Conservation (phyloP, 2,329 filamentous ascomycete genomes). For the Eutypa lata region DNA sequence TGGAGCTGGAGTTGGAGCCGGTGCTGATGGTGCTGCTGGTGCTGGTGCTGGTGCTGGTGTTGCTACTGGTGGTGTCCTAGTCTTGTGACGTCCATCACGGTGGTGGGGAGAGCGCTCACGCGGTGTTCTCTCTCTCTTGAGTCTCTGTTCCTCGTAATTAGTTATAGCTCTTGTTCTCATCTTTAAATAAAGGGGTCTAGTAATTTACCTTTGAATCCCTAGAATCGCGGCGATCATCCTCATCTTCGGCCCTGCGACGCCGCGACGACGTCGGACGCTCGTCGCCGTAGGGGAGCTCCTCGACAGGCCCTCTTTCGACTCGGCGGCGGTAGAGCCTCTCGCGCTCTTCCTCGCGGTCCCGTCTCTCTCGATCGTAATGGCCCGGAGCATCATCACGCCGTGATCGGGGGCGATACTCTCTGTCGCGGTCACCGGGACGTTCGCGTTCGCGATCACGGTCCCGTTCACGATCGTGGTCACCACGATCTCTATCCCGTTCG, state of each 20-base stretch:
- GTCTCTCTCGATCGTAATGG: conserved; percentile 80
- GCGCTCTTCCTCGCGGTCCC: conserved; percentile 85
- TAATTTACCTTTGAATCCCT: conserved; percentile 63
- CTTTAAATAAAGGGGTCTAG: neutral
- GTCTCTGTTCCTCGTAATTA: conserved; percentile 43
- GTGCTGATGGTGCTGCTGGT: conserved; percentile 17
- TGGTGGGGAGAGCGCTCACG: conserved; percentile 61
- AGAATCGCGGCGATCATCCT: conserved; percentile 64
- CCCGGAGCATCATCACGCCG: conserved; percentile 60
- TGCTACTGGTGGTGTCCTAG: conserved; percentile 50
- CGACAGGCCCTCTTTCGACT: conserved; percentile 63
- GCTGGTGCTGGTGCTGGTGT: too few species aligned
- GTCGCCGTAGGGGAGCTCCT: conserved; percentile 90
- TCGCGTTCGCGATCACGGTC: conserved; percentile 34
- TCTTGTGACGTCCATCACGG: conserved; percentile 53
- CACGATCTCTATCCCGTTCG: conserved; percentile 33
- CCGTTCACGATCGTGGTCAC: conserved; percentile 34
- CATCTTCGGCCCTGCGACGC: conserved; percentile 75
- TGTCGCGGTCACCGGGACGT: conserved; percentile 45
- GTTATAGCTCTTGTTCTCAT: conserved; percentile 5
- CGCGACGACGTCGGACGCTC: conserved; percentile 63
- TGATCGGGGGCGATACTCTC: conserved; percentile 49
- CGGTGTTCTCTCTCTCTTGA: conserved; percentile 54
- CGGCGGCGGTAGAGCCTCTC: conserved; percentile 85
- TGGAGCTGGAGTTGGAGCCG: too few species aligned